Percentiles rank a stretch among this genome's conserved stretches.
Conservation (phyloP, 2,329 filamentous ascomycete species). For the Annulohypoxylon truncatum region DNA sequence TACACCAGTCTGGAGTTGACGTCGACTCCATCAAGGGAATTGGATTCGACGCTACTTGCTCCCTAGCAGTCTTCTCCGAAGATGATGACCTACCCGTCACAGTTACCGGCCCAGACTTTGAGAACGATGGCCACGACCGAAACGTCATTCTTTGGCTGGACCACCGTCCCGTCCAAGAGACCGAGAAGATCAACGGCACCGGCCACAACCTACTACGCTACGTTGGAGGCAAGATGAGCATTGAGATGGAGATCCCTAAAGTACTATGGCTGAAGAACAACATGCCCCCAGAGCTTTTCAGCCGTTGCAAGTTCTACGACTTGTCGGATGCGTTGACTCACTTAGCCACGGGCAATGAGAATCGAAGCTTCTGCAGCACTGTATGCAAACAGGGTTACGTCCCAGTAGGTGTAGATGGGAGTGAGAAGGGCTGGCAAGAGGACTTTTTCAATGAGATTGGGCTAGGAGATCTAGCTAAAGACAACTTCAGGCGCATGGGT, state of each 20-base stretch:
- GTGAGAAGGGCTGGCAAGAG: constrained; percentile 97
- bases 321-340: constrained; percentile 93
- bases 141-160: constrained; percentile 99
- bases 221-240: constrained; percentile 97
- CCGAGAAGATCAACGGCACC: constrained; percentile 91
- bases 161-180: constrained; percentile 90
- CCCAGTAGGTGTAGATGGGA: constrained; percentile 95
- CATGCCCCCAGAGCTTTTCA: constrained; percentile 92
- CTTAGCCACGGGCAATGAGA: constrained; percentile 91
- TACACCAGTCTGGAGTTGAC: constrained; percentile 84
- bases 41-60: constrained; percentile 99
- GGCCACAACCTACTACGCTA: constrained; percentile 93
- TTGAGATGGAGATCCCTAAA: constrained; percentile 99
- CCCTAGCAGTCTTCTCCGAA: constrained; percentile 87
- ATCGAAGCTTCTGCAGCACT: constrained; percentile 91
- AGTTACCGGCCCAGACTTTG: constrained; percentile 90
- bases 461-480: constrained; percentile 82
- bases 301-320: constrained; percentile 96
- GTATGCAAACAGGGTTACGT: constrained; percentile 98
- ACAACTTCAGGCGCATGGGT: constrained; percentile 93
- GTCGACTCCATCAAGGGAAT: constrained; percentile 83
- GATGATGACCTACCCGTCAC: constrained; percentile 91
- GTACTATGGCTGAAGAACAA: constrained; percentile 98
- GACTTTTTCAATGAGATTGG: constrained; percentile 92
- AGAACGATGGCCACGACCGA: constrained; percentile 82